Evolutionary conservation across 257 asterid genomes (phyloP).

Genomic region (Vinca minor): DNA sequence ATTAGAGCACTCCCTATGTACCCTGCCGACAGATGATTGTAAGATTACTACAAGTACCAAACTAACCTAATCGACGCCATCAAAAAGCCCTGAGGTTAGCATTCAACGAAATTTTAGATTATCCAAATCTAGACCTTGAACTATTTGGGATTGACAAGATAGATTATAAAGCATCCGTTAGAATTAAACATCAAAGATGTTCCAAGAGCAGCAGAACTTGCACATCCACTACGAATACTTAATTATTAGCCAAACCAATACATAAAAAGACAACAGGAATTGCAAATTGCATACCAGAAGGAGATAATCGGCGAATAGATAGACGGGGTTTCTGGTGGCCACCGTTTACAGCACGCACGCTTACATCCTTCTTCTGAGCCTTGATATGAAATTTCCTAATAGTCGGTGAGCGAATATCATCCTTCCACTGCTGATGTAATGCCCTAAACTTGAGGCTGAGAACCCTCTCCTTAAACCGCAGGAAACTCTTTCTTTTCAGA

Average conservation of each 20-base stretch:
- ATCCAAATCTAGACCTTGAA: not conserved
- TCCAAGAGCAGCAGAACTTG: not conserved
- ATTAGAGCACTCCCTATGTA: not conserved
- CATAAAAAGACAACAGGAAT: not conserved
- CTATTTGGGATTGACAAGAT: not conserved
- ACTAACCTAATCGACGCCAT: not conserved
- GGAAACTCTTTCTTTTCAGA: constrained; percentile 34
- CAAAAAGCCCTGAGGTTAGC: not conserved
- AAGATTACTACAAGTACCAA: not conserved
- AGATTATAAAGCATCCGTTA: not conserved
- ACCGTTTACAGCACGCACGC: constrained; percentile 32
- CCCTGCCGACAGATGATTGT: not conserved
- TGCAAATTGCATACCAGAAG: constrained; percentile 40
- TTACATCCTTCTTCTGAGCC: constrained; percentile 70
- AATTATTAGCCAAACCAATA: not conserved
- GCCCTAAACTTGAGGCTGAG: constrained; percentile 57
- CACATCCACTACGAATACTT: not conserved
- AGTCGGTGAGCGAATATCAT: constrained; percentile 49
- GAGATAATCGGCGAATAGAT: constrained; percentile 42
- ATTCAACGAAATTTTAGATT: not conserved
- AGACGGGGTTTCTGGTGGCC: constrained; percentile 51
- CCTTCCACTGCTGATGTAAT: constrained; percentile 77
- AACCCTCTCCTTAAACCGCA: constrained; percentile 60
- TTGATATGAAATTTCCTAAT: constrained; percentile 47
- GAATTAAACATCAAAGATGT: not conserved